Conservation (phyloP, 345 rosid genomes). For the Hibiscus mutabilis region DNA sequence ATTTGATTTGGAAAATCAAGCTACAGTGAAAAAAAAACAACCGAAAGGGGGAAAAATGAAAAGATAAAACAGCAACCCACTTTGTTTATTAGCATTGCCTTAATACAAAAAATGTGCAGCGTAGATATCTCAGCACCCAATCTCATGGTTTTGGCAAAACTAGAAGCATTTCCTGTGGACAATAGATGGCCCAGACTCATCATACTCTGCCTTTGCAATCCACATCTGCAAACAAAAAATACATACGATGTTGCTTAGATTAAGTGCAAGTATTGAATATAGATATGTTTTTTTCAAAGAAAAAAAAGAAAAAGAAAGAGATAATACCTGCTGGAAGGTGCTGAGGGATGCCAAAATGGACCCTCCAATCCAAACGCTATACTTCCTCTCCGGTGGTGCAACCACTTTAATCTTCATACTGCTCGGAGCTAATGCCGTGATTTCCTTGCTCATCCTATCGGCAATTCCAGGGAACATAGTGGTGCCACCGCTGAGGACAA, state of each 20-base stretch:
- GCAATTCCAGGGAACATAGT: slow-evolving; percentile 71
- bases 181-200: slow-evolving; percentile 61
- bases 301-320: not conserved
- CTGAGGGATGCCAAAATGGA: slow-evolving; percentile 2
- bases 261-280: too few species aligned
- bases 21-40: too few species aligned
- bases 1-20: too few species aligned
- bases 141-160: not conserved
- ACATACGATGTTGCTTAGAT: not conserved
- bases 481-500: slow-evolving; percentile 33
- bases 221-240: slow-evolving; percentile 48
- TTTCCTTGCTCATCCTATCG: slow-evolving; percentile 76
- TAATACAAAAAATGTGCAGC: not conserved
- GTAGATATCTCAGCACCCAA: not conserved
- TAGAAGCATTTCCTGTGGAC: slow-evolving; percentile 49
- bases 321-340: slow-evolving; percentile 55
- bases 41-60: not conserved
- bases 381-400: not conserved
- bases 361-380: not conserved
- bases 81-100: not conserved
- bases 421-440: slow-evolving; percentile 42
- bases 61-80: not conserved
- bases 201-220: slow-evolving; percentile 65
- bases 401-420: not conserved
- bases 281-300: too few species aligned